Conservation (phyloP, 2,329 filamentous ascomycete species). For the Stachybotrys elegans region DNA sequence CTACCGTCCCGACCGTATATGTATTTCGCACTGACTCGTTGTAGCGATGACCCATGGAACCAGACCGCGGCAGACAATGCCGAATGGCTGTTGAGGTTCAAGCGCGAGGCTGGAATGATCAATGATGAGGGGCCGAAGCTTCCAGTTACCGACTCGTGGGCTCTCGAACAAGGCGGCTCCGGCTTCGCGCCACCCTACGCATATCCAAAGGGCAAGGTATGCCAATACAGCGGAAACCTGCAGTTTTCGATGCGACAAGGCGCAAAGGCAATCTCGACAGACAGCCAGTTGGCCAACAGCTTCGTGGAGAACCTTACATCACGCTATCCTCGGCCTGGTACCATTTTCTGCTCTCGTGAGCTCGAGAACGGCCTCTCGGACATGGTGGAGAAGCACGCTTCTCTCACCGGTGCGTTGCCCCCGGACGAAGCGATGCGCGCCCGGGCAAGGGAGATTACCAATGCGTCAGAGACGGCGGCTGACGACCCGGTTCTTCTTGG, state of each 20-base stretch:
- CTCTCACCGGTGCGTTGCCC: constrained; percentile 36
- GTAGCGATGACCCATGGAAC: constrained; percentile 59
- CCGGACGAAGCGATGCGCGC: constrained; percentile 40
- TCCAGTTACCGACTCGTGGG: constrained; percentile 36
- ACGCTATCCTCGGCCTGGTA: constrained; percentile 40
- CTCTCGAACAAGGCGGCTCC: constrained; percentile 42
- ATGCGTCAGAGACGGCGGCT: constrained; percentile 42
- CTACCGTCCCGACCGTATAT: neutral
- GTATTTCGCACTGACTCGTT: neutral
- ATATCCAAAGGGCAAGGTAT: constrained; percentile 34
- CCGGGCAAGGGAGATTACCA: constrained; percentile 44
- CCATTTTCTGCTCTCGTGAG: constrained; percentile 54
- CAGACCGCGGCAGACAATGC: constrained; percentile 59
- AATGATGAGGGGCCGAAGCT: constrained; percentile 47
- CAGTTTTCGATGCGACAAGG: constrained; percentile 28
- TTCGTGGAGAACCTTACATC: constrained; percentile 40
- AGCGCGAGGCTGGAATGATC: constrained; percentile 50
- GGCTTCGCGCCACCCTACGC: constrained; percentile 53
- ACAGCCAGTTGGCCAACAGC: constrained; percentile 40
- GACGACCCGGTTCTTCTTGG: constrained; percentile 48
- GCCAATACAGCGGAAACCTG: constrained; percentile 26
- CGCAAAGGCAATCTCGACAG: constrained; percentile 36
- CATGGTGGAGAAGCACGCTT: constrained; percentile 39
- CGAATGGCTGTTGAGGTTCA: constrained; percentile 60
- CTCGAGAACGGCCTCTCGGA: constrained; percentile 49